Evolutionary conservation across 2,329 filamentous ascomycete genomes (phyloP), one percentile per base, ranked within the genome.

Genomic region (Colletotrichum sp.): DNA sequence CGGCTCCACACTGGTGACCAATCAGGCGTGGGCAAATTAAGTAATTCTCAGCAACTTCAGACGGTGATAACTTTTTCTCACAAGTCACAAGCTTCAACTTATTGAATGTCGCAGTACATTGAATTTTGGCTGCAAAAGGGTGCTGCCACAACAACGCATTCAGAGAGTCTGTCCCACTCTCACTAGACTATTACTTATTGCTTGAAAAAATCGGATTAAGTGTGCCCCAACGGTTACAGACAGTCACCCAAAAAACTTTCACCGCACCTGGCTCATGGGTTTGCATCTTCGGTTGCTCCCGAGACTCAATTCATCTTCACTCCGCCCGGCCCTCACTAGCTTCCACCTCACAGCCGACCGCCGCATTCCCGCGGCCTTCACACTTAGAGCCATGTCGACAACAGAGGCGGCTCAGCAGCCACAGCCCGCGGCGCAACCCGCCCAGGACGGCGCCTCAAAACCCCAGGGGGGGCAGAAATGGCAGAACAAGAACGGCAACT

Each of bases 11-110:
- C 8, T 14, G 26, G 24, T 43, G 28, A 21, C 68, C 73, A 75
- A 75, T 75, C 69, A 73, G 34, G 32, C 10, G 16, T 5, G 16
- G 69, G 58, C 48, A 34, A 73, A 75, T 75, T 75, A 72, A 67
- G 73, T 61, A 75, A 75, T 75, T 56, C 73, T 75, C 73, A 75
- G 73, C 73, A 75, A 69, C 73, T 64, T 73, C 58, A 75, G 56
- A 73, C 30, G 21, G 55, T 38, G 69, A 63, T 24, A 52, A 75
- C 73, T 75, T 75, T 75, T 75, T 69, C 38, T 73, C 71, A 38
- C 26, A 28, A 59, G 74, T 71, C 73, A 67, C 69, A 68, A 73
- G 68, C 66, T 58, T 66, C 65, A 61, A 66, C 38, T 71, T 61
- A 34, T 61, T 24, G 38, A 64, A 62, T 64, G 16, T 38, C n/a